Percentiles rank a stretch among this genome's conserved stretches.
Evolutionary conservation across 1,284 basidiomycete genomes (phyloP).

Genomic region (Boletellus dicymbophilus): DNA sequence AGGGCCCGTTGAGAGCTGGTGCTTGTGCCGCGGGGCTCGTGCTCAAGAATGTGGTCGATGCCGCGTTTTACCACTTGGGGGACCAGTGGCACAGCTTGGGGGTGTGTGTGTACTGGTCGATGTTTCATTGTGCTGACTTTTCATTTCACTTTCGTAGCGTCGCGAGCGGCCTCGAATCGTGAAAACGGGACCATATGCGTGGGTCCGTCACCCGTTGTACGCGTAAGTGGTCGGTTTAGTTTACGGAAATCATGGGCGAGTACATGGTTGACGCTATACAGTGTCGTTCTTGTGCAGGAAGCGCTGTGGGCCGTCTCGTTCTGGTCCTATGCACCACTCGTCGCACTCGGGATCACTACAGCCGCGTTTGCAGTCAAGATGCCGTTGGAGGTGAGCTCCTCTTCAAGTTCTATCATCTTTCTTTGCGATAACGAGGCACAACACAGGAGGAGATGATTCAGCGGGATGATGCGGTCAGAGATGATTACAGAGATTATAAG

Average conservation of each 20-base stretch:
- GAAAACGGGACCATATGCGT: conserved; percentile 26
- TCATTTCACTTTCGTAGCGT: too few species aligned
- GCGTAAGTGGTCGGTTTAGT: conserved; percentile 2
- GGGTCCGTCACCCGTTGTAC: conserved; percentile 31
- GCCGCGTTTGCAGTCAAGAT: conserved; percentile 24
- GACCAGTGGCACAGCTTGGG: conserved; percentile 20
- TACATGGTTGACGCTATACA: background rate
- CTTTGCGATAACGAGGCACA: too few species aligned
- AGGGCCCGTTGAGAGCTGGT: conserved; percentile 6
- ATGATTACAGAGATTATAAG: conserved; percentile 30
- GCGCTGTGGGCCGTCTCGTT: conserved; percentile 18
- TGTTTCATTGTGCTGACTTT: too few species aligned
- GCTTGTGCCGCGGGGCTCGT: conserved; percentile 8
- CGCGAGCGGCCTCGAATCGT: conserved; percentile 28
- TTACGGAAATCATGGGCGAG: background rate
- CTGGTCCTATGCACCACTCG: conserved; percentile 28
- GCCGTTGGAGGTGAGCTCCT: conserved; percentile 28
- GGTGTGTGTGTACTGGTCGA: conserved; percentile 4
- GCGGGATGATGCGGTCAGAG: conserved; percentile 1
- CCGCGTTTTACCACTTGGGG: conserved; percentile 9
- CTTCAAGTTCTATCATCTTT: too few species aligned
- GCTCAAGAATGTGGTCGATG: background rate
- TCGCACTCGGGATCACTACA: conserved; percentile 13
- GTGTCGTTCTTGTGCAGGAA: conserved; percentile 17
- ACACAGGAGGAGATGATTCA: conserved; percentile 10